Conservation (phyloP, 2,329 filamentous ascomycete genomes). For the Microsporum canis region DNA sequence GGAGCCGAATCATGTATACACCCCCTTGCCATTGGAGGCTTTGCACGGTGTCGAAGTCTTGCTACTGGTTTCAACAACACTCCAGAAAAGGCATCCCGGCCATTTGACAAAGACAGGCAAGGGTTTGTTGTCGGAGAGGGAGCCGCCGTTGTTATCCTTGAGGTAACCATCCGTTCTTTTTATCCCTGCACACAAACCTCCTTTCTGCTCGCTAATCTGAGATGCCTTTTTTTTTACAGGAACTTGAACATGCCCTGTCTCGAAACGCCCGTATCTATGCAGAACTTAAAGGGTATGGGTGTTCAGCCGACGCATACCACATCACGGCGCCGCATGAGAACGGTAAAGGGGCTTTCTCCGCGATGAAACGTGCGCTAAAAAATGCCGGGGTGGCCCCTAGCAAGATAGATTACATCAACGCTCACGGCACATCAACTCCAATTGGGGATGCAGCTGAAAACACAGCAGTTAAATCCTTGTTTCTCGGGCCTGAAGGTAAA, state of each 20-base stretch:
- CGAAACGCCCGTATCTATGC: conserved; percentile 77
- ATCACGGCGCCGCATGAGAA: conserved; percentile 82
- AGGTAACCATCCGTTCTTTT: conserved; percentile 37
- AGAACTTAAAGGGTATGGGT: conserved; percentile 78
- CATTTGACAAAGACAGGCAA: conserved; percentile 67
- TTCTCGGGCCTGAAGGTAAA: conserved; percentile 62
- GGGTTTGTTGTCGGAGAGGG: conserved; percentile 94
- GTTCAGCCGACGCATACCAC: conserved; percentile 82
- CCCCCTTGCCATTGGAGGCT: conserved; percentile 82
- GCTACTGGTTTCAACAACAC: conserved; percentile 67
- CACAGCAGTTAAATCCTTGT: conserved; percentile 62
- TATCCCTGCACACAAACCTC: background rate
- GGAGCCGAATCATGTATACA: conserved; percentile 94
- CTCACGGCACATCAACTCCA: conserved; percentile 79
- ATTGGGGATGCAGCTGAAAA: conserved; percentile 87
- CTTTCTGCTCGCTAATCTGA: background rate
- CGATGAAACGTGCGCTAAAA: conserved; percentile 74
- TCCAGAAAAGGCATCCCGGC: conserved; percentile 62
- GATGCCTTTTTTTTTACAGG: conserved; percentile 33
- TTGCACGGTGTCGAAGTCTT: conserved; percentile 75
- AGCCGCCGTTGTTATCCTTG: conserved; percentile 73
- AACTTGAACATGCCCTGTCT: conserved; percentile 72
- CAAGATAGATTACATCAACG: conserved; percentile 83
- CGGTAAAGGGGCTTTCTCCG: conserved; percentile 66
- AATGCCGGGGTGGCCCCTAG: conserved; percentile 58